A percentile compares a stretch with the other conserved stretches of the same genome.
Conservation (phyloP, 2,329 filamentous ascomycete species). For the Penicillium sp. region DNA sequence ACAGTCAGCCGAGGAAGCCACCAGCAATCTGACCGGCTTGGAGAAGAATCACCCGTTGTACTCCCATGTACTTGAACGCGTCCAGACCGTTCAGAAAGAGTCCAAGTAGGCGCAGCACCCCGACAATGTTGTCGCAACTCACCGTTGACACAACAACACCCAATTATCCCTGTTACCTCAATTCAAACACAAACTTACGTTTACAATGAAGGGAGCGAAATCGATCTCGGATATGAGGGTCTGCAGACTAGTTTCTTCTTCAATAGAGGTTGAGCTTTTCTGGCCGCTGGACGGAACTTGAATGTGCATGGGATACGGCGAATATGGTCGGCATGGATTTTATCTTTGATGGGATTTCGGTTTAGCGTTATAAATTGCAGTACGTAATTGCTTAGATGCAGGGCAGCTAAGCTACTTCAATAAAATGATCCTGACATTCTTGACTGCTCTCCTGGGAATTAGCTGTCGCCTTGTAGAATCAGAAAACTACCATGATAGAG, state of each 20-base stretch:
- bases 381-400: slow-evolving; percentile 26
- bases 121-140: slow-evolving; percentile 11
- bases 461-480: background rate
- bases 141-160: slow-evolving; percentile 8
- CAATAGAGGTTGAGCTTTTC: slow-evolving; percentile 27
- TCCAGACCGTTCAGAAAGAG: slow-evolving; percentile 76
- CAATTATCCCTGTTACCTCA: slow-evolving; percentile 2
- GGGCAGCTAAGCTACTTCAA: slow-evolving; percentile 24
- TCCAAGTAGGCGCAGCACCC: slow-evolving; percentile 38
- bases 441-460: background rate
- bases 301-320: slow-evolving; percentile 38
- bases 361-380: slow-evolving; percentile 27
- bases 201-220: slow-evolving; percentile 30
- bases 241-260: slow-evolving; percentile 21
- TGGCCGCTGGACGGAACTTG: slow-evolving; percentile 32
- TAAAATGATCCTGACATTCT: slow-evolving; percentile 5
- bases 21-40: slow-evolving; percentile 80
- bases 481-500: background rate
- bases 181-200: slow-evolving; percentile 23
- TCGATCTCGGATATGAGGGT: slow-evolving; percentile 35
- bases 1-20: slow-evolving; percentile 73
- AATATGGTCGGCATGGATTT: slow-evolving; percentile 36
- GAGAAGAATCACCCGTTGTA: slow-evolving; percentile 78
- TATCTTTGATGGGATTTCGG: slow-evolving; percentile 28
- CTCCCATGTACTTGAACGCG: slow-evolving; percentile 73